phyloP scores from a whole-genome alignment of 2,329 filamentous ascomycete genomes.

The Arthroderma uncinatum region DNA sequence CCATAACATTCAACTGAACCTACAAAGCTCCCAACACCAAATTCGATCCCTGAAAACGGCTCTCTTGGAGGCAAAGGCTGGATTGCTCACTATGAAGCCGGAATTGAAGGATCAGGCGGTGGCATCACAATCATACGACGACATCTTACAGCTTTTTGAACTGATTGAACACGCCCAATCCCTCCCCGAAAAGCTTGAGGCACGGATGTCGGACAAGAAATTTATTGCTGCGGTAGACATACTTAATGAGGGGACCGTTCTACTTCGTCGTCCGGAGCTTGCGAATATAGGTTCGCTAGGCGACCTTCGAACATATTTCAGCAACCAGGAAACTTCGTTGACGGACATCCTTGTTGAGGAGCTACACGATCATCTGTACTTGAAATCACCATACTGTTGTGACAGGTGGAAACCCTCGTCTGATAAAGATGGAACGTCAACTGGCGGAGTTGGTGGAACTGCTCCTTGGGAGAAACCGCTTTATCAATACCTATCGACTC shows the following conservation, averaged over 20 bases:
- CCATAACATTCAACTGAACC: constrained; percentile 93
- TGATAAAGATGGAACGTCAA: constrained; percentile 25
- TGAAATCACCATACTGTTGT: constrained; percentile 95
- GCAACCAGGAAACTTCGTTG: constrained; percentile 82
- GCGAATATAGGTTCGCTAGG: constrained; percentile 81
- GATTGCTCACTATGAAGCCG: constrained; percentile 73
- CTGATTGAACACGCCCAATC: constrained; percentile 79
- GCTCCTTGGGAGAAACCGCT: constrained; percentile 44
- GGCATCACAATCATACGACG: constrained; percentile 81
- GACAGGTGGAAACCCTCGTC: constrained; percentile 78
- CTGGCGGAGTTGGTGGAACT: constrained; percentile 20
- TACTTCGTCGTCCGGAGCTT: constrained; percentile 75
- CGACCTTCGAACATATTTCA: constrained; percentile 76
- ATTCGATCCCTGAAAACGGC: constrained; percentile 74
- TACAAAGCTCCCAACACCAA: constrained; percentile 75
- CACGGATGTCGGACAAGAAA: constrained; percentile 88
- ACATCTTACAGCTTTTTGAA: constrained; percentile 69
- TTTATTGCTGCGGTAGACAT: constrained; percentile 90
- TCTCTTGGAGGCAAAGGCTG: constrained; percentile 67
- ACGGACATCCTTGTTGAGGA: constrained; percentile 97
- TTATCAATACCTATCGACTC: constrained; percentile 46
- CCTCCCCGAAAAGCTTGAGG: constrained; percentile 85
- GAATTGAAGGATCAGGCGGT: constrained; percentile 83
- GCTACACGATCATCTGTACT: constrained; percentile 89
- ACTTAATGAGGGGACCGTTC: constrained; percentile 71